Percentiles rank a stretch among this genome's conserved stretches.
Conservation (phyloP, 129 eudicot genomes). For the Flaveria linearis region DNA sequence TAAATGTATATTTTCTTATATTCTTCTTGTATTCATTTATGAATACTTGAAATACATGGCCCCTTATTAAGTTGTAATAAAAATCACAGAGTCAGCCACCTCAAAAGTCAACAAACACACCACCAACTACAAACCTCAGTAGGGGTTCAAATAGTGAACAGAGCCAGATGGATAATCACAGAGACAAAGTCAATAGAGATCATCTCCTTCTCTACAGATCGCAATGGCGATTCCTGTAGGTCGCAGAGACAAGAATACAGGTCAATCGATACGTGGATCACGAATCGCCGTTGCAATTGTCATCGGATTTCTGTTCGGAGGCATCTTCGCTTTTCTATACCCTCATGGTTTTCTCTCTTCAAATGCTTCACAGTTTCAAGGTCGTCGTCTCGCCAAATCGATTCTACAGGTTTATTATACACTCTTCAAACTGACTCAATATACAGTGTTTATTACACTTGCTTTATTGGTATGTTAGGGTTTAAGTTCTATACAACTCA, state of each 20-base stretch:
- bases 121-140: slow-evolving; percentile 21
- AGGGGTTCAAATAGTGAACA: background rate
- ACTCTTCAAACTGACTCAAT: background rate
- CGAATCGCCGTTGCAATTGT: slow-evolving; percentile 59
- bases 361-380: slow-evolving; percentile 21
- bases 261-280: slow-evolving; percentile 47
- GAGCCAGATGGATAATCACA: background rate
- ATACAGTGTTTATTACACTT: background rate
- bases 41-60: background rate
- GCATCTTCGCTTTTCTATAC: slow-evolving; percentile 55
- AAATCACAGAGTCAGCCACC: background rate
- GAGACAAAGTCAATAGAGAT: slow-evolving; percentile 3
- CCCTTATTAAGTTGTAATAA: background rate
- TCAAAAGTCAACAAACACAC: slow-evolving; percentile 20
- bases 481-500: background rate
- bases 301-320: slow-evolving; percentile 55
- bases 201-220: background rate
- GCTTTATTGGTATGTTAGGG: slow-evolving; percentile 1
- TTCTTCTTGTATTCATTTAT: background rate
- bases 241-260: slow-evolving; percentile 55
- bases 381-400: slow-evolving; percentile 49
- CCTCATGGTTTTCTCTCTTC: slow-evolving; percentile 60
- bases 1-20: background rate
- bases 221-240: slow-evolving; percentile 43
- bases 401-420: slow-evolving; percentile 46